Conservation (phyloP, 164 flowering plant species). For the Tetracentron sinense region DNA sequence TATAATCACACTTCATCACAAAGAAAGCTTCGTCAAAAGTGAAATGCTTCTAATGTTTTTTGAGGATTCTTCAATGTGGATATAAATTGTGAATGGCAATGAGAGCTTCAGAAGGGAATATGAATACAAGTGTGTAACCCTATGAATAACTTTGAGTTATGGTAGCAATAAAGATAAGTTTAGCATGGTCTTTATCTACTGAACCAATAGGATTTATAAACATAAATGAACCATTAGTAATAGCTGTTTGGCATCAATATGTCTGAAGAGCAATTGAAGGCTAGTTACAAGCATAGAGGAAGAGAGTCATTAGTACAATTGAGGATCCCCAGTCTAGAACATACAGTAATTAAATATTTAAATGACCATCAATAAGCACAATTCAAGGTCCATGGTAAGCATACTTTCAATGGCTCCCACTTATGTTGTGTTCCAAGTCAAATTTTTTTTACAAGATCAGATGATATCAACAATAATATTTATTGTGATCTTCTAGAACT, state of each 20-base stretch:
- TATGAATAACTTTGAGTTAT: not conserved
- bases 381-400: not conserved
- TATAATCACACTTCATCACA: too few species aligned
- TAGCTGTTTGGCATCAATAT: too few species aligned
- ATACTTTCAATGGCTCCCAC: not conserved
- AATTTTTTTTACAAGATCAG: not conserved
- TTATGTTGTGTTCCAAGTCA: not conserved
- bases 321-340: not conserved
- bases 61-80: too few species aligned
- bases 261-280: not conserved
- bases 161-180: too few species aligned
- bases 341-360: not conserved
- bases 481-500: not conserved
- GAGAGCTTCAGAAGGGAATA: not conserved
- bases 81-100: too few species aligned
- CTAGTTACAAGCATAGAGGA: not conserved
- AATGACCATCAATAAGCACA: not conserved
- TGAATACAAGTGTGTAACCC: not conserved
- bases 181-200: not conserved
- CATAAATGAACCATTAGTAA: not conserved
- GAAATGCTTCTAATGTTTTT: too few species aligned
- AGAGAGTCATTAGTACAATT: too few species aligned
- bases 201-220: not conserved
- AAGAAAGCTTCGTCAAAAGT: too few species aligned
- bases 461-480: too few species aligned